These are phyloP conservation scores for Tolypocladium cylindrosporum DNA, from an alignment of 2,329 filamentous ascomycete species.

Conservation along the genomic window DNA sequence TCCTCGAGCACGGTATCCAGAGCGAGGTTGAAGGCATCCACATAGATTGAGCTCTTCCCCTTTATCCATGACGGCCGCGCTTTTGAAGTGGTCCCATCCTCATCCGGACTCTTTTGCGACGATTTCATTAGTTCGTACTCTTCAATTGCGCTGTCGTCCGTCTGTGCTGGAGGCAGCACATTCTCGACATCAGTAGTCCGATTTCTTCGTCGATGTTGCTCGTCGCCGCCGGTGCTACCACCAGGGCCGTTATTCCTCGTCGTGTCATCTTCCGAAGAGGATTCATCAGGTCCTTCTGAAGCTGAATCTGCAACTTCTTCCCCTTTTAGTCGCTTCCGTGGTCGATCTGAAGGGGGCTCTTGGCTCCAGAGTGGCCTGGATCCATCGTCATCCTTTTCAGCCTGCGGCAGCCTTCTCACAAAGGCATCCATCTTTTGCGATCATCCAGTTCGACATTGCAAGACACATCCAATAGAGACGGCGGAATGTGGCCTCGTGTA, in stretches of 20 bases:
- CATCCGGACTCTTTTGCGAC: conserved; percentile 32
- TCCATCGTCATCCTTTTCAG: conserved; percentile 5
- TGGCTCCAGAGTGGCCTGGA: background rate
- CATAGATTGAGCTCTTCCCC: conserved; percentile 84
- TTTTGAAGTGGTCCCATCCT: conserved; percentile 30
- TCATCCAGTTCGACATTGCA: conserved; percentile 4
- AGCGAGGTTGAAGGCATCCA: conserved; percentile 92
- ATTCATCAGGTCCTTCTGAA: conserved; percentile 9
- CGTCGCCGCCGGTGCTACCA: conserved; percentile 5
- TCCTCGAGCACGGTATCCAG: conserved; percentile 83
- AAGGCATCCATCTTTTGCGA: conserved; percentile 26
- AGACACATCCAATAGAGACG: background rate
- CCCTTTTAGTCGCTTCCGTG: conserved; percentile 21
- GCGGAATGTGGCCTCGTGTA: background rate
- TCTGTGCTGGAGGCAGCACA: conserved; percentile 57
- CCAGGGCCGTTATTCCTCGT: background rate
- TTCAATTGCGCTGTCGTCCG: conserved; percentile 62
- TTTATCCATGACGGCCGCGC: conserved; percentile 47
- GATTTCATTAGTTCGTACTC: conserved; percentile 66
- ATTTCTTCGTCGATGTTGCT: conserved; percentile 6
- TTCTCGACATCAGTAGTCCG: conserved; percentile 27
- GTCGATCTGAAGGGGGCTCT: conserved; percentile 10
- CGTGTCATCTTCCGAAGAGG: background rate
- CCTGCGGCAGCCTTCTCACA: conserved; percentile 18
- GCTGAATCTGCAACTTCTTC: conserved; percentile 13